Evolutionary conservation across 495 filamentous ascomycete genomes (phyloP).

Genomic region (Hypoxylon fuscum): DNA sequence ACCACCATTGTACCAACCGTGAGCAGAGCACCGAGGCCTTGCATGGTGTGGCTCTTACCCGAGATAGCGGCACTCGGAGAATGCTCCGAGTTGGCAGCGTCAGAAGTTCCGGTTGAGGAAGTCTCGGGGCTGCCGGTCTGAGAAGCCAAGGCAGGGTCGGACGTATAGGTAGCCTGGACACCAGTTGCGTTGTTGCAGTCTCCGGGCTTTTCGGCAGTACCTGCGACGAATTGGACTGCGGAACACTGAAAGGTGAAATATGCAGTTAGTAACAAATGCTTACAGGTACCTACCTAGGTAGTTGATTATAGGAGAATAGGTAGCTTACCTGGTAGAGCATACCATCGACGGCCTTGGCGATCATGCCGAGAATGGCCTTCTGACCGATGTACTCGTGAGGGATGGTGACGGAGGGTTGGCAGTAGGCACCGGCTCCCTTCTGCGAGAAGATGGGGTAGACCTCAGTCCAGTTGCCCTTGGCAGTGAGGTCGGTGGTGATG

Average conservation of each 20-base stretch:
- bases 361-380: conserved; percentile 58
- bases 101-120: conserved; percentile 1
- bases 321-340: conserved; percentile 59
- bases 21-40: conserved; percentile 13
- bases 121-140: conserved; percentile 32
- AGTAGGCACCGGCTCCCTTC: conserved; percentile 56
- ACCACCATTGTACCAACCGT: conserved; percentile 10
- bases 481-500: conserved; percentile 54
- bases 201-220: conserved; percentile 34
- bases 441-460: conserved; percentile 57
- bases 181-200: conserved; percentile 56
- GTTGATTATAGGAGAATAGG: background rate
- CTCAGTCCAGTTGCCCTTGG: conserved; percentile 58
- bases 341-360: conserved; percentile 55
- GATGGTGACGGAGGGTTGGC: conserved; percentile 49
- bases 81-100: background rate
- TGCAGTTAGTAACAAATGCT: background rate
- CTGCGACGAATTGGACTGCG: conserved; percentile 60
- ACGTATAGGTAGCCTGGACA: conserved; percentile 46
- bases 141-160: conserved; percentile 46
- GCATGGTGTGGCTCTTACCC: conserved; percentile 13
- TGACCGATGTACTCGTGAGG: conserved; percentile 56
- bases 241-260: conserved; percentile 51
- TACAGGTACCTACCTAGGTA: background rate
- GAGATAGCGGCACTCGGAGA: conserved; percentile 12